Conservation (phyloP, 2,329 filamentous ascomycete species). For the Pseudogymnoascus sp. region DNA sequence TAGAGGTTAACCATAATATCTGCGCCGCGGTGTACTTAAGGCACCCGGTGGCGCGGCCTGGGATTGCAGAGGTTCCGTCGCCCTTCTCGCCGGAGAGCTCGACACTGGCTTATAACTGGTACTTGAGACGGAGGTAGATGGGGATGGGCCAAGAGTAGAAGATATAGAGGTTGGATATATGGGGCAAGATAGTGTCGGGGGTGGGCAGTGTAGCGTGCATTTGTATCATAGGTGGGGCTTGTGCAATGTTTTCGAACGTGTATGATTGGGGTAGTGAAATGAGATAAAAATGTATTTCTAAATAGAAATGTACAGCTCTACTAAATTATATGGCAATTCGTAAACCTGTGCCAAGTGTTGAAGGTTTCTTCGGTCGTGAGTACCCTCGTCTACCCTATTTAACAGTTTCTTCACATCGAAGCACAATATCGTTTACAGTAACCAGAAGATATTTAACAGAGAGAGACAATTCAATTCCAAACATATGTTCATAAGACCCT, state of each 20-base stretch:
- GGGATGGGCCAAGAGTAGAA: neutral
- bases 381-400: neutral
- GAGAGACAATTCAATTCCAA: neutral
- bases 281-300: slow-evolving; percentile 8
- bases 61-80: slow-evolving; percentile 73
- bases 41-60: slow-evolving; percentile 82
- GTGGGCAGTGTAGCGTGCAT: slow-evolving; percentile 1
- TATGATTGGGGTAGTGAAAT: slow-evolving; percentile 5
- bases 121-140: slow-evolving; percentile 45
- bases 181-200: slow-evolving; percentile 2
- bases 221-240: slow-evolving; percentile 7
- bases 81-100: slow-evolving; percentile 65
- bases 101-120: slow-evolving; percentile 89
- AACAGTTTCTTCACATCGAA: neutral
- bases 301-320: slow-evolving; percentile 5
- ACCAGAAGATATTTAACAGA: neutral
- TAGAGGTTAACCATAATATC: slow-evolving; percentile 96
- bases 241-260: slow-evolving; percentile 7
- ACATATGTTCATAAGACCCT: slow-evolving; percentile 7
- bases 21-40: slow-evolving; percentile 92
- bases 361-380: neutral
- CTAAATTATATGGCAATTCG: neutral
- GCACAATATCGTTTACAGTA: neutral
- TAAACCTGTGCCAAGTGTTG: neutral
- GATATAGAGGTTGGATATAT: neutral